These are phyloP conservation scores for Athelia psychrophila DNA, from an alignment of 1,284 basidiomycete genomes.

Conservation along the genomic window DNA sequence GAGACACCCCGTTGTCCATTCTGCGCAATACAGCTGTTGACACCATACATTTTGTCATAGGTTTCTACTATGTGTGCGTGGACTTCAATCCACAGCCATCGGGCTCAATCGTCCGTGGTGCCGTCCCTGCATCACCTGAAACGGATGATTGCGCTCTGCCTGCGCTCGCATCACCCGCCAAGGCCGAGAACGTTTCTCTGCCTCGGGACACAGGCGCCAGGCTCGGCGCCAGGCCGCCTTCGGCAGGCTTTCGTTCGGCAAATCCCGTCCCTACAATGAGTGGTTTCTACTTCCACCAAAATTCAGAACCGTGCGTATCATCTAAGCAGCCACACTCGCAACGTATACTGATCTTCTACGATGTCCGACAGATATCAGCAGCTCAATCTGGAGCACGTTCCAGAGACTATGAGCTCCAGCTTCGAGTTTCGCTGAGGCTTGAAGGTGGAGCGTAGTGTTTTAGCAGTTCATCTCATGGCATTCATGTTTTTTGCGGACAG, in stretches of 20 bases:
- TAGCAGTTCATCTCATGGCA: neutral
- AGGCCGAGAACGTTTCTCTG: conserved; percentile 35
- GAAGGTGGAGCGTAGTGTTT: neutral
- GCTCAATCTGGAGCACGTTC: conserved; percentile 55
- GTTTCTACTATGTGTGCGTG: conserved; percentile 87
- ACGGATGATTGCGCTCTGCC: conserved; percentile 22
- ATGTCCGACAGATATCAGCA: conserved; percentile 56
- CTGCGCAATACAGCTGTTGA: conserved; percentile 1
- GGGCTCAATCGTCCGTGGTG: conserved; percentile 26
- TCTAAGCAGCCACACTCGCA: conserved; percentile 18
- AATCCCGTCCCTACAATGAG: conserved; percentile 70
- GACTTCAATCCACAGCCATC: conserved; percentile 63
- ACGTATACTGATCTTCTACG: conserved; percentile 10
- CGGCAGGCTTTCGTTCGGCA: conserved; percentile 35
- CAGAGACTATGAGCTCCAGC: conserved; percentile 51
- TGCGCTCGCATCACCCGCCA: conserved; percentile 22
- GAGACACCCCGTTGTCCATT: neutral
- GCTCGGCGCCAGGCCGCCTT: conserved; percentile 33
- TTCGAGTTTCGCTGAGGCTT: conserved; percentile 63
- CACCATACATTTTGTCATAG: conserved; percentile 31
- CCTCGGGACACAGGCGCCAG: conserved; percentile 46
- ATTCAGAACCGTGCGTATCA: conserved; percentile 79
- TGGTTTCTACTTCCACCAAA: conserved; percentile 93
- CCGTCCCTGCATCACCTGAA: conserved; percentile 29
- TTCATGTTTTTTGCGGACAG: neutral